Base-by-base conservation (phyloP, 495 filamentous ascomycete genomes). In the Xylaria sp. region DNA sequence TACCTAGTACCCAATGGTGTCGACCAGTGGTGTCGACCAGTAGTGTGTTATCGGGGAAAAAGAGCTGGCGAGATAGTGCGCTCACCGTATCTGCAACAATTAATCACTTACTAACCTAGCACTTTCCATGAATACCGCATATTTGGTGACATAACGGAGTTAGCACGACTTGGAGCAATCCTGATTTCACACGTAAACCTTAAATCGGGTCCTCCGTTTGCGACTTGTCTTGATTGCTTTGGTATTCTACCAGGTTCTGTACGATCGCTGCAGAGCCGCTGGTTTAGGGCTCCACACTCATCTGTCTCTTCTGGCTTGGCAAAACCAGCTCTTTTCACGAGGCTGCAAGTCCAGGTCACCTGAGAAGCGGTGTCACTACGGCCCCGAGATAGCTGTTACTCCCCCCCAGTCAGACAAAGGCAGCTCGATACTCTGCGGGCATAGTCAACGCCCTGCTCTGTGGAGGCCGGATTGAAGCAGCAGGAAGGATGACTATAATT, bases 401-500 rank as follows among this genome's bases (percentile, higher is more conserved):
- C 29, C 53, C 7, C 26, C 66, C 14, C n/a, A n/a, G n/a, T 40
- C n/a, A 24, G 61, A 53, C 7, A 61, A 14, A 68, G 26, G n/a
- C 19, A 43, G 29, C 44, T 50, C 62, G 5, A 50, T 7, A 52
- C 43, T 12, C n/a, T 24, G 17, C 31, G 40, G 41, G 43, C 24
- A 40, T 40, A 17, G 19, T 19, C 46, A 55, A 21, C n/a, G 46
- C 26, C 35, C 44, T 21, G 46, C 26, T 24, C 44, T 21, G 46
- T 41, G 26, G 46, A 41, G 64, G 33, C 8, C 31, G 5, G n/a
- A 21, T 44, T 43, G n/a, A n/a, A 57, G 17, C 15, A n/a, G 21
- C 35, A 14, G 33, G n/a, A 68, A 70, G 41, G 8, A 90, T 88
- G 85, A 67, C 87, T 52, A 70, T 89, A 71, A 84, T 92, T 71